These are phyloP conservation scores for Arabidopsis lyrata DNA, from an alignment of 441 rosid genomes.

Conservation along the genomic window DNA sequence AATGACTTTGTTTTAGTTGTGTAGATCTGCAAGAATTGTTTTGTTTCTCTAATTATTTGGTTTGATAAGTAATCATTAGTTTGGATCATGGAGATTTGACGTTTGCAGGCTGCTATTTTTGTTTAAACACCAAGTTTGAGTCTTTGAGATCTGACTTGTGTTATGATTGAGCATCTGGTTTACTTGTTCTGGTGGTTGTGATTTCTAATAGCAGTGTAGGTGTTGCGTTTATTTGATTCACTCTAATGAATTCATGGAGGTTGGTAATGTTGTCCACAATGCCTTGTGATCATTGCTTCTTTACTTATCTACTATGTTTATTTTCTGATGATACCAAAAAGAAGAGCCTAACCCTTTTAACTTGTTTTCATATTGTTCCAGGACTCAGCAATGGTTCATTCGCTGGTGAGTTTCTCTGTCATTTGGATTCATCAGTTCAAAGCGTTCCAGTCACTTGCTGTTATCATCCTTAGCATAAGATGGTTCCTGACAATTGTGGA, in stretches of 20 bases:
- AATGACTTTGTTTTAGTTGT: conserved; percentile 7
- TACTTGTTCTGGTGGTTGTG: neutral
- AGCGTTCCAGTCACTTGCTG: neutral
- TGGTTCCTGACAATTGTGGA: neutral
- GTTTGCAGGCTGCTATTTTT: conserved; percentile 1
- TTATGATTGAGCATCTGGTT: conserved; percentile 12
- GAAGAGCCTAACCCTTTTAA: conserved; percentile 21
- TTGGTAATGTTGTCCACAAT: neutral
- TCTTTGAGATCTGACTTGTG: conserved; percentile 16
- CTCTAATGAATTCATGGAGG: neutral
- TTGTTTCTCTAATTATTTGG: neutral
- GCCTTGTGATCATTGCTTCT: conserved; percentile 13
- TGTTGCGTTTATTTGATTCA: conserved; percentile 9
- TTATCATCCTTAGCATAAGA: neutral
- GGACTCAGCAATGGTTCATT: conserved; percentile 79
- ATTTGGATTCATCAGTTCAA: conserved; percentile 3
- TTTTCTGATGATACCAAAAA: neutral
- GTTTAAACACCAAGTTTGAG: conserved; percentile 9
- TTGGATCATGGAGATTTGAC: conserved; percentile 19
- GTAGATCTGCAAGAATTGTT: conserved; percentile 10
- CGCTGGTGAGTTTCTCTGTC: conserved; percentile 60
- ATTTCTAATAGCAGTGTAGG: conserved; percentile 2
- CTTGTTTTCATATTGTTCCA: conserved; percentile 48
- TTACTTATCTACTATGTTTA: conserved; percentile 8
- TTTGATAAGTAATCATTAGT: conserved; percentile 12